Evolutionary conservation across 129 eudicot species (phyloP), one percentile per base, ranked within the genome.

Genomic region (Chrysanthemum lavandulifolium): DNA sequence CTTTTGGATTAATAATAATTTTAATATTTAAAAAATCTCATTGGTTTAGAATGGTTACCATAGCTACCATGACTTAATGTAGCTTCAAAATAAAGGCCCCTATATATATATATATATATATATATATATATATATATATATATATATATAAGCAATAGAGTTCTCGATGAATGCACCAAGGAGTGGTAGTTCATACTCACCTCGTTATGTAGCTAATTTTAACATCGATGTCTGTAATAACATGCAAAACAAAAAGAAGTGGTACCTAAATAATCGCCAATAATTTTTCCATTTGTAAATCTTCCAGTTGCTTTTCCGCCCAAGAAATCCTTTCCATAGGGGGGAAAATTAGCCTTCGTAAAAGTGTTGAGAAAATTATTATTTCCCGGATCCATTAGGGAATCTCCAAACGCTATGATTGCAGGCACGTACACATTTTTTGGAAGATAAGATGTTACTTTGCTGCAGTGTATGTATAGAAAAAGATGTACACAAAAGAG

Each of bases 221-320:
- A 36, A 36, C 45, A 36, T 5, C 8, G 1, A 36, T 36, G 45
- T 36, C 6, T 36, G 45, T 36, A 36, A 52, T 2, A 16, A 29
- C 1, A 43, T 36, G 45, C 8, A 52, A 10, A 7, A 3, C 18
- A 19, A 21, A 21, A 21, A 49, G 21, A 59, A 63, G 12, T n/a
- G 25, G 4, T 82, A 88, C 95, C 95, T 27, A 85, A 52, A 63
- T 83, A 78, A 53, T 88, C 95, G 2, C 89, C 77, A 6, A 91
- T 84, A 2, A 84, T 86, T 74, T 87, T 87, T 65, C 96, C 96
- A 66, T 90, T 73, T 21, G 75, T 87, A 64, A 87, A 90, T 76
- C 97, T 79, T 61, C 97, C 97, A 0, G 94, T 85, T 25, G 97
- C 85, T 61, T 69, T 74, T 69, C 91, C 89, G 13, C 83, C 88